Base-by-base conservation (phyloP, 1,284 basidiomycete genomes). In the Nidula niveotomentosa region DNA sequence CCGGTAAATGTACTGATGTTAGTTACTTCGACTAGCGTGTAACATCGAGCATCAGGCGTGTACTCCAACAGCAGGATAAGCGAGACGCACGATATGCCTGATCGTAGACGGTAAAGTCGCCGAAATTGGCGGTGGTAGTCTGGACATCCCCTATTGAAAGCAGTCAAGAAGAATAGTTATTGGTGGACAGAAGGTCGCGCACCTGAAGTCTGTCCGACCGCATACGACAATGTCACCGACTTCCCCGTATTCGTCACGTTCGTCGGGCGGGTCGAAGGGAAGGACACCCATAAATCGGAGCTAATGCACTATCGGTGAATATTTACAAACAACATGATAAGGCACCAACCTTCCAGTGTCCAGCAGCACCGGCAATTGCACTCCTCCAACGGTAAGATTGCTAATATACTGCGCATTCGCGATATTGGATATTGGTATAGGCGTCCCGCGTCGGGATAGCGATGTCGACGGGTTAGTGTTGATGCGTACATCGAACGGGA, bases 121-220 rank as follows among this genome's bases (percentile, higher is more conserved):
- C 86, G 54, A 91, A 79, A 48, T 76, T 60, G 36, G 88, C 70
- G n/a, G 74, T 67, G 1, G 85, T 81, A 36, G 80, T 77, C 62
- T 82, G 76, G 39, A 89, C 75, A 57, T 84, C 69, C 43, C 89
- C 89, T 88, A 62, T 46, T n/a, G 13, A n/a, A 34, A 43, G 8
- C 37, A 12, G 53, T 50, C 36, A 56, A 23, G 34, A 23, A 23
- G 23, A 23, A 23, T 30, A 8, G n/a, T 30, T 34, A 43, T 39
- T 10, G 8, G 18, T 45, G 37, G 39, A 51, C n/a, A 37, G 39
- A 13, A 9, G 39, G n/a, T 17, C 23, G 70, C 73, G 45, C 59
- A 88, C 88, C 88, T 58, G 70, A 59, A 9, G 86, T 87, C 48
- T 73, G 75, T 47, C 89, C 89, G 30, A 90, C 81, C 6, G 89